Percentiles rank a stretch among this genome's conserved stretches.
Conservation (phyloP, 371 early-diverging fungal genomes). For the Mucor plumbeus region DNA sequence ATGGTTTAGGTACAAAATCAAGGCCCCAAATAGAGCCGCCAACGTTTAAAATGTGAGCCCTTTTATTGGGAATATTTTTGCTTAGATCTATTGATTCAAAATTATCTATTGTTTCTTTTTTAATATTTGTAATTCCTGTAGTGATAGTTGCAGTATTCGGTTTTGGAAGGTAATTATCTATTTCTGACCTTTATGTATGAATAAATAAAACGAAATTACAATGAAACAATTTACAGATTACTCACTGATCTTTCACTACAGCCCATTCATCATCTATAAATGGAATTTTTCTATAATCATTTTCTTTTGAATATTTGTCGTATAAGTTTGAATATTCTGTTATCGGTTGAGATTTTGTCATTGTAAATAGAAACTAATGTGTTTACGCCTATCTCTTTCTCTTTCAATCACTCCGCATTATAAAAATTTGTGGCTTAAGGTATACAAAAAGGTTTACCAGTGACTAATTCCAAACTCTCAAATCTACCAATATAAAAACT, state of each 20-base stretch:
- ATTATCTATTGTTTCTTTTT: slow-evolving; percentile 9
- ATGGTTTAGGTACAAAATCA: slow-evolving; percentile 61
- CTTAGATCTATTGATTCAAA: slow-evolving; percentile 24
- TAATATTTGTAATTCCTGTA: slow-evolving; percentile 23
- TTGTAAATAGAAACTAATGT: not conserved
- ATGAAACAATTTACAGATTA: not conserved
- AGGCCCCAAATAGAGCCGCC: slow-evolving; percentile 72
- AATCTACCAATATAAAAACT: not conserved
- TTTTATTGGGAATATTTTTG: slow-evolving; percentile 25
- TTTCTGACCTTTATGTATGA: slow-evolving; percentile 16
- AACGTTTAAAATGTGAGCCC: slow-evolving; percentile 51
- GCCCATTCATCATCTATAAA: slow-evolving; percentile 22
- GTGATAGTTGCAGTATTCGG: slow-evolving; percentile 14
- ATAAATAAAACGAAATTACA: no score
- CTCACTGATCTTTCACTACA: slow-evolving; percentile 10
- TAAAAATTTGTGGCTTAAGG: slow-evolving; percentile 21
- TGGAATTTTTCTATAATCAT: not conserved
- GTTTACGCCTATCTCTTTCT: not conserved
- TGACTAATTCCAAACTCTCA: no score
- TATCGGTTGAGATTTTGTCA: not conserved
- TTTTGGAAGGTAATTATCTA: slow-evolving; percentile 24
- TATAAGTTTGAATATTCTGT: slow-evolving; percentile 5
- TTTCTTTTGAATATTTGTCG: not conserved
- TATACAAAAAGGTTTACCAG: slow-evolving; percentile 5
- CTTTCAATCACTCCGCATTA: not conserved